Conservation (phyloP, 1,139 yeast species). For the Geotrichum reessii region DNA sequence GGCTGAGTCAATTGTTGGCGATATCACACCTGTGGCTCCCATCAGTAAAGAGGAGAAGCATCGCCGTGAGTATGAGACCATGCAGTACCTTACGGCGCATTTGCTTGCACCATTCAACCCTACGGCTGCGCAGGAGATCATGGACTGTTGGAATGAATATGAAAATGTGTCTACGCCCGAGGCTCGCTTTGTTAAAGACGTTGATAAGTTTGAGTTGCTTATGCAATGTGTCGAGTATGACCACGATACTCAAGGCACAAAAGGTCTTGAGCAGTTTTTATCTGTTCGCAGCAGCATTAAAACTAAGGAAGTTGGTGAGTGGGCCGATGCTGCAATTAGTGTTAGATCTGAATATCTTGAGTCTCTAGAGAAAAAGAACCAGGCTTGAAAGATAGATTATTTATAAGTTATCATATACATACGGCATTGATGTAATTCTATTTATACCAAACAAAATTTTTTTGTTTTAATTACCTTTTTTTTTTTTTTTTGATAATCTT, state of each 20-base stretch:
- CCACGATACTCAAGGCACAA: slow-evolving; percentile 48
- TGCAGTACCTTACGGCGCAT: slow-evolving; percentile 50
- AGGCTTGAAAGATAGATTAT: neutral
- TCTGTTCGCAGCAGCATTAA: slow-evolving; percentile 57
- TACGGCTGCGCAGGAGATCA: slow-evolving; percentile 58
- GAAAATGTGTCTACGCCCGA: slow-evolving; percentile 77
- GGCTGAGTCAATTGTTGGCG: slow-evolving; percentile 92
- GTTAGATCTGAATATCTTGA: slow-evolving; percentile 50
- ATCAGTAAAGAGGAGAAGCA: slow-evolving; percentile 71
- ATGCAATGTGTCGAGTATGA: slow-evolving; percentile 91
- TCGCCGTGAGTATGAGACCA: slow-evolving; percentile 70
- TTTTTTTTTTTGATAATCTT: too few relatives aligned
- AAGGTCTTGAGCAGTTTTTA: slow-evolving; percentile 64
- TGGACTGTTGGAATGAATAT: slow-evolving; percentile 81
- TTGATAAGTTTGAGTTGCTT: slow-evolving; percentile 89
- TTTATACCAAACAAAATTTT: too few relatives aligned
- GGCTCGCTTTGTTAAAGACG: slow-evolving; percentile 86
- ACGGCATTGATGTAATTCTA: neutral
- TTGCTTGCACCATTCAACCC: slow-evolving; percentile 61
- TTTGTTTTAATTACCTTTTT: too few relatives aligned
- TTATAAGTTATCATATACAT: neutral
- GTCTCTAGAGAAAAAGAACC: neutral
- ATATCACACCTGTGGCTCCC: slow-evolving; percentile 80
- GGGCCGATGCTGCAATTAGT: slow-evolving; percentile 62
- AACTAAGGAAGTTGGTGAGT: slow-evolving; percentile 61